These are phyloP conservation scores for Agapanthus africanus DNA, from an alignment of 106 monocot species.

Conservation along the genomic window DNA sequence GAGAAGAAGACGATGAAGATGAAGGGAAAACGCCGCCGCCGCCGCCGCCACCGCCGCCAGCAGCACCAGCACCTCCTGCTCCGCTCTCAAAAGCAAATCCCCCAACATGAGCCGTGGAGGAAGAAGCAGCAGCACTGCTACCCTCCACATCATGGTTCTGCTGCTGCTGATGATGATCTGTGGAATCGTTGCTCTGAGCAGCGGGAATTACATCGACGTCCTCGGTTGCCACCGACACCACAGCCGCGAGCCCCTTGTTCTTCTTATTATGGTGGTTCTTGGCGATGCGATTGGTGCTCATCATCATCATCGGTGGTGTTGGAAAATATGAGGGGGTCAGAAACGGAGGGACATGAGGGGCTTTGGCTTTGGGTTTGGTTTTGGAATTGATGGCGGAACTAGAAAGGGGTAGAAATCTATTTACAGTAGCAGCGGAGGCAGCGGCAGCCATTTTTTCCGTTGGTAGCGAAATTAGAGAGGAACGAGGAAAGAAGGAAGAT, in stretches of 20 bases:
- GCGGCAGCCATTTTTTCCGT: background rate
- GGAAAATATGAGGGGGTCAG: background rate
- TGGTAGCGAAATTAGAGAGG: background rate
- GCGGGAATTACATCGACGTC: conserved; percentile 6
- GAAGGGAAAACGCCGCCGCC: background rate
- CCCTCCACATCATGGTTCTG: background rate
- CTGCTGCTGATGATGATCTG: background rate
- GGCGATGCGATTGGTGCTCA: background rate
- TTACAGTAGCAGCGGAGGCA: background rate
- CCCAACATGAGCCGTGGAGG: background rate
- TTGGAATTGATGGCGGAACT: background rate
- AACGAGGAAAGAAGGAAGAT: background rate
- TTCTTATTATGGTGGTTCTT: too few species aligned
- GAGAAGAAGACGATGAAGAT: background rate
- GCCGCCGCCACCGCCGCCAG: background rate
- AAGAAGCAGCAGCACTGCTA: background rate
- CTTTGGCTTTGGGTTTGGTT: background rate
- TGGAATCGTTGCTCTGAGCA: background rate
- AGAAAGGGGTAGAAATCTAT: background rate
- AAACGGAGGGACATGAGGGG: background rate
- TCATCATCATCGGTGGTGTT: background rate
- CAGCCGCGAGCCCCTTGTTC: background rate
- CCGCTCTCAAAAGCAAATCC: conserved; percentile 2
- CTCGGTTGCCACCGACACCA: background rate
- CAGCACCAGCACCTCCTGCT: background rate